These are phyloP conservation scores for Solanum habrochaites DNA, from an alignment of 257 asterid species.

Conservation along the genomic window DNA sequence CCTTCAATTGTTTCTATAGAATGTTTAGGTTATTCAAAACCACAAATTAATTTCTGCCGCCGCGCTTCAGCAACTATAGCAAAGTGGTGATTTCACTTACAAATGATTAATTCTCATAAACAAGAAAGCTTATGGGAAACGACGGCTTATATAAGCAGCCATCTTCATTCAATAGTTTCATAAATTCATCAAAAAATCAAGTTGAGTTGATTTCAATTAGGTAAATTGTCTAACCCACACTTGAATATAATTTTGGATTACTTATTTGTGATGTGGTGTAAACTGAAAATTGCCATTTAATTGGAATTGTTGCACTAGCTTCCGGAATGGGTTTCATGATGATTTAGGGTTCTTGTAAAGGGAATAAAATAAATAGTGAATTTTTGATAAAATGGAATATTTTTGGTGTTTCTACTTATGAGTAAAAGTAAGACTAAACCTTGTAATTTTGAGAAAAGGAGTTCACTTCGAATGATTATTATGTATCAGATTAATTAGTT, in stretches of 20 bases:
- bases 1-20: not conserved
- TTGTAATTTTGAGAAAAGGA: not conserved
- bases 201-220: not conserved
- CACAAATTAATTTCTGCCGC: not conserved
- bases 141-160: not conserved
- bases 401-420: not conserved
- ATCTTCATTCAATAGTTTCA: not conserved
- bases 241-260: not conserved
- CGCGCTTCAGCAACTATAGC: not conserved
- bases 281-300: not conserved
- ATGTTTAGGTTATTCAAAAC: not conserved
- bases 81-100: not conserved
- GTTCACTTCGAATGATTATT: not conserved
- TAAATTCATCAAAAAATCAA: not conserved
- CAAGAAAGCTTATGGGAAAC: not conserved
- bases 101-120: not conserved
- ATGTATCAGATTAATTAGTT: not conserved
- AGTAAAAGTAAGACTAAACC: not conserved
- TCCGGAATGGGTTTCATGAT: not conserved
- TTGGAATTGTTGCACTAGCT: not conserved
- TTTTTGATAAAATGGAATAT: not conserved
- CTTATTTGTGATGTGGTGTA: not conserved
- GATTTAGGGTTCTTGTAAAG: not conserved
- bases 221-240: not conserved
- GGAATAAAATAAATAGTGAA: not conserved